Evolutionary conservation across 805 yeast species (phyloP), one percentile per base, ranked within the genome.

Genomic region (Grigorovia yakushimaensis): DNA sequence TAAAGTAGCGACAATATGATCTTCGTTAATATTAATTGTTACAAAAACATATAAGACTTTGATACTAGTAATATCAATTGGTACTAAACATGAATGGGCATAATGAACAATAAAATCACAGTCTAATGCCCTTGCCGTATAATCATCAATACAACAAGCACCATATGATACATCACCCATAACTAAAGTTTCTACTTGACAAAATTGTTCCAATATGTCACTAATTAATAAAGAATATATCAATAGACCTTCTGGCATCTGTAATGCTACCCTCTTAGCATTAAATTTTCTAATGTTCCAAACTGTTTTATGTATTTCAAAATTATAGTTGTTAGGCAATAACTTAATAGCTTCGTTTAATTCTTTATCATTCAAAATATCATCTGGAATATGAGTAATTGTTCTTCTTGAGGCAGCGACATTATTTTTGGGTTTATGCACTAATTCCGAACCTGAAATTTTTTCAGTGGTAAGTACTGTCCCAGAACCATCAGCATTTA

Each of bases 121-220:
- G 43, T 85, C 96, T 23, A 93, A 66, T 0, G 98, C 81, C 52
- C 89, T 73, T 1, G 98, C 98, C 0, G 98, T 89, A 61, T 74
- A 93, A 61, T 93, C 98, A 63, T 93, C 98, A 42, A 93, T 88
- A 67, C 98, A 93, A 63, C 98, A 93, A 0, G 98, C 98, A 40
- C 98, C 98, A 60, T 93, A 93, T 0, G 97, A 87, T 0, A 93
- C 98, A 64, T 93, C 98, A 2, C 98, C 98, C 98, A 93, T 93
- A 2, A 91, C 93, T 1, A 93, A 72, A 0, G 89, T 85, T 59
- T 89, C 96, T 46, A 84, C 88, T 2, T 70, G 66, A 62, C 97
- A 89, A 56, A 93, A 91, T 64, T 89, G 96, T 59, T 88, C 95
- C 35, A 93, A 62, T 21, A 93, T 91, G 66, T 93, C 98, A 4